Percentiles rank a stretch among this genome's conserved stretches.
Conservation (phyloP, 495 filamentous ascomycete species). For the Penicillium taxi region DNA sequence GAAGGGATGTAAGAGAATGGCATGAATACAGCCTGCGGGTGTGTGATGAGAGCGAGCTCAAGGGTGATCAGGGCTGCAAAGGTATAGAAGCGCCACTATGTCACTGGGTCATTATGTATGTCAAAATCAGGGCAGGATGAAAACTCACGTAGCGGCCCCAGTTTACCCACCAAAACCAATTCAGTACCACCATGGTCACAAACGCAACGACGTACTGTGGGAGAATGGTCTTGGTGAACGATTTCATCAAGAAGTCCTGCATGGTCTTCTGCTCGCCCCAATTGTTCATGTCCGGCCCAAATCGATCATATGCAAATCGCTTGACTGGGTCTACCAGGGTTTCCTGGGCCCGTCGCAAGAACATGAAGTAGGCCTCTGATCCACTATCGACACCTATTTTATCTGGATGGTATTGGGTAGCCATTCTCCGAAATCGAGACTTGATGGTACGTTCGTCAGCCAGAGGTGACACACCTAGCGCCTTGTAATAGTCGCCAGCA, state of each 20-base stretch:
- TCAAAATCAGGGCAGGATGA: slow-evolving; percentile 1
- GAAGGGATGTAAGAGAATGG: slow-evolving; percentile 25
- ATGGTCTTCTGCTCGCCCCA: slow-evolving; percentile 65
- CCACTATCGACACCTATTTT: slow-evolving; percentile 46
- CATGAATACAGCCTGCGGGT: slow-evolving; percentile 42
- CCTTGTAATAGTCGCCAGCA: slow-evolving; percentile 67
- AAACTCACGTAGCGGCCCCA: slow-evolving; percentile 63
- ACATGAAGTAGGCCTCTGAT: slow-evolving; percentile 62
- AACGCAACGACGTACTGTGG: slow-evolving; percentile 61
- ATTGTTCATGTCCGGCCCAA: slow-evolving; percentile 64
- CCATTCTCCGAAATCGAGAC: slow-evolving; percentile 76
- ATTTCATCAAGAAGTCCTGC: slow-evolving; percentile 63
- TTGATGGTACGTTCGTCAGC: slow-evolving; percentile 71
- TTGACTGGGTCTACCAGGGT: slow-evolving; percentile 69
- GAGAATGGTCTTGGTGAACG: slow-evolving; percentile 44
- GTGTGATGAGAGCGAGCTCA: slow-evolving; percentile 65
- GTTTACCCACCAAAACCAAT: slow-evolving; percentile 71
- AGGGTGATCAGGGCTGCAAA: slow-evolving; percentile 60
- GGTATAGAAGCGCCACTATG: slow-evolving; percentile 79
- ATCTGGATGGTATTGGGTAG: slow-evolving; percentile 82
- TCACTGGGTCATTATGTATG: neutral
- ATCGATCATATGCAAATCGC: slow-evolving; percentile 89
- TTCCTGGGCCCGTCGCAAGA: slow-evolving; percentile 76
- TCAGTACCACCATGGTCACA: slow-evolving; percentile 56
- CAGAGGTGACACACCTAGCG: slow-evolving; percentile 56